Base-by-base conservation (phyloP, 192 early-diverging fungal genomes). In the Linnemannia elongata region DNA sequence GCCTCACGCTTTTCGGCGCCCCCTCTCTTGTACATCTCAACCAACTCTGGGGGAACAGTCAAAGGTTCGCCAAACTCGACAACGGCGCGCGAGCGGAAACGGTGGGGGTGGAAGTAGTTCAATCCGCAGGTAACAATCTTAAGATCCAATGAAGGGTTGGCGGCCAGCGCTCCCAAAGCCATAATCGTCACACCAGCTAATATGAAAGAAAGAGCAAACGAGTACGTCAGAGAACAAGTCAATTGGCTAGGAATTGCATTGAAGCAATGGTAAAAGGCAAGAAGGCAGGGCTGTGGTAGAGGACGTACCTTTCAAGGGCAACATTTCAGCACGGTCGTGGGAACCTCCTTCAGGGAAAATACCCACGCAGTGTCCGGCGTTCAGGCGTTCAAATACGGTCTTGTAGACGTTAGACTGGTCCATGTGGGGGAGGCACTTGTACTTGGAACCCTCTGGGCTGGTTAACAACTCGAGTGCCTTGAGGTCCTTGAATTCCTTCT, bases 261-360 rank as follows among this genome's bases (percentile, higher is more conserved):
- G 24, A 47, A 4, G 4, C 0, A 39, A 41, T 42, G 12, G 68
- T 1, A 36, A 1, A 41, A 72, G 20, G n/a, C 10, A 75, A 57
- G 17, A 33, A 38, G 38, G 9, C 5, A 6, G 45, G 60, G 27
- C 12, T 15, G n/a, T 39, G 47, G 38, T 70, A 10, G 33, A 7
- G 63, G 20, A 52, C 47, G 72, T 88, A 91, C 91, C 95, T 92
- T 99, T 99, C 47, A 99, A 90, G 47, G 98, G 98, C 68, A 99
- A 89, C 92, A 99, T 95, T 83, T 98, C 95, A 9, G 96, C 92
- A 72, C 97, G 95, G 89, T 99, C 98, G 90, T 99, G 98, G 86
- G 94, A 96, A 12, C 98, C 98, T 57, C 98, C 97, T 80, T 99
- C 98, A 13, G 98, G 98, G 89, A 99, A 99, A 70, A 99, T 99